phyloP scores from a whole-genome alignment of 2,329 filamentous ascomycete species.

The Penicillium sp. region DNA sequence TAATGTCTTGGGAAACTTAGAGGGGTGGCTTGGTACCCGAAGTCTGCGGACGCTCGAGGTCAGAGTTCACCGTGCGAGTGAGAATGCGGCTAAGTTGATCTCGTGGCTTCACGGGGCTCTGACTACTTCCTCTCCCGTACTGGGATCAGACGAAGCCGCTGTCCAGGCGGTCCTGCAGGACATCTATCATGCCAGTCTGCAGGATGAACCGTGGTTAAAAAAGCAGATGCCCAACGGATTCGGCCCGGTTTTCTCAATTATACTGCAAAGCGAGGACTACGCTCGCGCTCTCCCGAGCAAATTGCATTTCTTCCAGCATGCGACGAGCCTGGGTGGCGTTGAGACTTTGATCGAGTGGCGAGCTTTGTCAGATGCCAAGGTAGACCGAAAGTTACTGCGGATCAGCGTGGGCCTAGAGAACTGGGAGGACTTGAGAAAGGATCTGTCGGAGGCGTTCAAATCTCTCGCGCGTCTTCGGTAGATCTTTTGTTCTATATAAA shows the following conservation, averaged over 20 bases:
- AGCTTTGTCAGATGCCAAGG: constrained; percentile 68
- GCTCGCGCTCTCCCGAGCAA: constrained; percentile 70
- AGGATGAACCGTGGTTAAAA: constrained; percentile 67
- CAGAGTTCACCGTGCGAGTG: constrained; percentile 67
- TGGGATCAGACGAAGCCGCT: constrained; percentile 35
- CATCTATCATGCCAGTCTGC: constrained; percentile 73
- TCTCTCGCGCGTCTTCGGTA: constrained; percentile 4
- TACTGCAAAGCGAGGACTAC: constrained; percentile 52
- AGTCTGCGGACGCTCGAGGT: constrained; percentile 79
- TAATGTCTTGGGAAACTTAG: constrained; percentile 74
- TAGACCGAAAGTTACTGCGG: constrained; percentile 67
- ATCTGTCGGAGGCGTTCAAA: constrained; percentile 62
- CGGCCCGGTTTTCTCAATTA: constrained; percentile 78
- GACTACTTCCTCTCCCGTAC: constrained; percentile 28
- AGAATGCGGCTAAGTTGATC: constrained; percentile 63
- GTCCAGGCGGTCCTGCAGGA: constrained; percentile 52
- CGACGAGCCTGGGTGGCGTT: constrained; percentile 86
- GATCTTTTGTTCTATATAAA: background rate
- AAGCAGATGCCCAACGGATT: constrained; percentile 88
- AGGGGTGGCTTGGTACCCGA: constrained; percentile 83
- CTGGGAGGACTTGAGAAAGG: constrained; percentile 73
- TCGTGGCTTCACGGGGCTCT: constrained; percentile 59
- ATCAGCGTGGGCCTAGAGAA: constrained; percentile 82
- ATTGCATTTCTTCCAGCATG: constrained; percentile 80
- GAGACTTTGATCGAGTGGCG: constrained; percentile 97